A percentile compares a stretch with the other conserved stretches of the same genome.
These are phyloP conservation scores for Acidiella bohemica DNA, from an alignment of 495 filamentous ascomycete species.

Conservation along the genomic window DNA sequence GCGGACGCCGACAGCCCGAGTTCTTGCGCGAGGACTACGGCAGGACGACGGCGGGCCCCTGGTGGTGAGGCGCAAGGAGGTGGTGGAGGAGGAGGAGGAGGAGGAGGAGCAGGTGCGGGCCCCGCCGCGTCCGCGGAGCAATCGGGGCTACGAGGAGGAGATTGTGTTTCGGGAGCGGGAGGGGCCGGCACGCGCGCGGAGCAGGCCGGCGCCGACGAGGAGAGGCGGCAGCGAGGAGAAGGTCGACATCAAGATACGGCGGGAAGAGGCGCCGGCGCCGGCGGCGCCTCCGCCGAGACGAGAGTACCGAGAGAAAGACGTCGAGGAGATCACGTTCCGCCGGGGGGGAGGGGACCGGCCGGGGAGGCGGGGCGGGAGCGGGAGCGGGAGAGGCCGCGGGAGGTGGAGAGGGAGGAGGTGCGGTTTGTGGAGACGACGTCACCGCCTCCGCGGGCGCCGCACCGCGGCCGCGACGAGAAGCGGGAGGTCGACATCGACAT, in stretches of 20 bases:
- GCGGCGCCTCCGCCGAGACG: no score
- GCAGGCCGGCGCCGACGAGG: no score
- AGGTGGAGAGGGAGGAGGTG: slow-evolving; percentile 22
- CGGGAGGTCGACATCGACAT: no score
- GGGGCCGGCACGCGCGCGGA: no score
- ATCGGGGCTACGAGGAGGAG: slow-evolving; percentile 7
- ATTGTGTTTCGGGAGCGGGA: slow-evolving; percentile 6
- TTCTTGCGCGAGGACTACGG: slow-evolving; percentile 44
- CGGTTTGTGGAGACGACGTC: no score
- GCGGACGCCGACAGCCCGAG: slow-evolving; percentile 33
- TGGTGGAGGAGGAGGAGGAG: slow-evolving; percentile 22
- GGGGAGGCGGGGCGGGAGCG: slow-evolving; percentile 9
- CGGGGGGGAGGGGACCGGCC: slow-evolving; percentile 3
- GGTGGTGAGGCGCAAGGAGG: slow-evolving; percentile 30
- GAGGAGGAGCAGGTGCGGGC: slow-evolving; percentile 27
- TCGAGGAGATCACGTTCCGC: no score
- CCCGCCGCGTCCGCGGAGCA: slow-evolving; percentile 10
- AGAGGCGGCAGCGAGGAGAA: slow-evolving; percentile 12
- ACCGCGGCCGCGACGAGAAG: no score
- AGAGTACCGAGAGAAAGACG: no score
- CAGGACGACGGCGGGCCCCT: slow-evolving; percentile 31
- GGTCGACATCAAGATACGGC: slow-evolving; percentile 17
- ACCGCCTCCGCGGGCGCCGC: no score
- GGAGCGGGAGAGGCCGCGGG: no score
- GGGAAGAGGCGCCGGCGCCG: slow-evolving; percentile 1